Conservation (phyloP, 495 filamentous ascomycete genomes). For the Annulohypoxylon moriforme region DNA sequence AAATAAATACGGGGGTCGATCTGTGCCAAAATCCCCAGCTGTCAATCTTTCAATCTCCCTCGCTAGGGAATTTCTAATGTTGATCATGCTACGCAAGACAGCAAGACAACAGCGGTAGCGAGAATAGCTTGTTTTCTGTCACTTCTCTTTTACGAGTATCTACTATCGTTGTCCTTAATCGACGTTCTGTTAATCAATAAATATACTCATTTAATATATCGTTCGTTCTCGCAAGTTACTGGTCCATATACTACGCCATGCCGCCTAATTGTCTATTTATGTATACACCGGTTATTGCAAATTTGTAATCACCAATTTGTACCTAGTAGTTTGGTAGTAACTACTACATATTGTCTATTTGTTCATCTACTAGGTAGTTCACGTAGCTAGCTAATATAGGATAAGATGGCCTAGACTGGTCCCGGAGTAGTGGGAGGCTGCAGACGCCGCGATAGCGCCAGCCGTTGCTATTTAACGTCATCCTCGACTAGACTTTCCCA, state of each 20-base stretch:
- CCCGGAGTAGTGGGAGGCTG: slow-evolving; percentile 13
- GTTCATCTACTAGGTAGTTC: neutral
- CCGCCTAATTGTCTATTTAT: slow-evolving; percentile 10
- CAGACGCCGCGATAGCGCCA: slow-evolving; percentile 23
- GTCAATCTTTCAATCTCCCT: slow-evolving; percentile 35
- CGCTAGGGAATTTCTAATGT: slow-evolving; percentile 37
- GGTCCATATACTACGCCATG: slow-evolving; percentile 9
- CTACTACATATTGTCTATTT: neutral
- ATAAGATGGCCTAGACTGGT: slow-evolving; percentile 8
- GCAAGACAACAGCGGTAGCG: slow-evolving; percentile 14
- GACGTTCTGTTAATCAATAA: neutral
- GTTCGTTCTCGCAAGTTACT: neutral
- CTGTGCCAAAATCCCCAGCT: slow-evolving; percentile 34
- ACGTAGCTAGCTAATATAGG: neutral
- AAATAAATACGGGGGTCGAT: slow-evolving; percentile 45
- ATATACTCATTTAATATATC: slow-evolving; percentile 7
- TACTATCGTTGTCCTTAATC: slow-evolving; percentile 3
- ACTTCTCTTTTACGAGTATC: slow-evolving; percentile 5
- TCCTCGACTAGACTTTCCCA: slow-evolving; percentile 24
- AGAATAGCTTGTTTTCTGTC: slow-evolving; percentile 29
- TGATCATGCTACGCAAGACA: slow-evolving; percentile 41
- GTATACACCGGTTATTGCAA: slow-evolving; percentile 8
- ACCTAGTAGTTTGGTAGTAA: neutral
- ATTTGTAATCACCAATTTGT: neutral
- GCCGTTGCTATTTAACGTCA: slow-evolving; percentile 19